Evolutionary conservation across 2,329 filamentous ascomycete species (phyloP), one percentile per base, ranked within the genome.

Genomic region (Amauroascus verrucosus): DNA sequence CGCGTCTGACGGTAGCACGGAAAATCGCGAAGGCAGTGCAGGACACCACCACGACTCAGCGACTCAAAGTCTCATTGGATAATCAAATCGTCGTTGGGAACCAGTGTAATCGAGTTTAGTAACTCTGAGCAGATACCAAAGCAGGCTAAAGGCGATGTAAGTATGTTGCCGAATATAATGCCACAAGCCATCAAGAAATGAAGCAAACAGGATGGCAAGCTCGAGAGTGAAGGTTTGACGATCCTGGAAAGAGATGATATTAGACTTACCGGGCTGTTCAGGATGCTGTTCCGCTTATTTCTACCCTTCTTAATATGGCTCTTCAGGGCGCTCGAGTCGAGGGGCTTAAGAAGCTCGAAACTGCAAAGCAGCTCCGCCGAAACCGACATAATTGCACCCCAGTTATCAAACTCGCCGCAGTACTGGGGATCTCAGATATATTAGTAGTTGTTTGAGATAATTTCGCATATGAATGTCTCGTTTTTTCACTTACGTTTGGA

Each of bases 341-440:
- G 78, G 6, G 93, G 93, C 70, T 98, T 98, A 56, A 98, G 78
- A 14, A 98, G 77, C 71, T 98, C 93, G 65, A 98, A 98, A 67
- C 90, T 96, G 73, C 93, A 98, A 1, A 98, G 80, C 50, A 98
- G 73, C 69, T 97, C 93, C 13, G 81, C 82, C 1, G 89, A 96
- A 20, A 98, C 93, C 1, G 91, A 95, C 93, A 98, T 98, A 60
- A 97, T 90, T 13, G 93, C 93, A 18, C 93, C 93, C 88, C 93
- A 97, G 59, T 98, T 98, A 67, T 98, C 93, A 61, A 98, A 98
- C 70, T 98, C 93, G 60, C 93, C 93, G 64, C 93, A 98, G 66
- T 98, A 97, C 87, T 95, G 35, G n/a, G 38, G 44, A 54, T 30
- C 5, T 9, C n/a, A 20, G 48, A n/a, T 59, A 35, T 33, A 38